Evolutionary conservation across 257 asterid genomes (phyloP).

Genomic region (Misopates orontium): DNA sequence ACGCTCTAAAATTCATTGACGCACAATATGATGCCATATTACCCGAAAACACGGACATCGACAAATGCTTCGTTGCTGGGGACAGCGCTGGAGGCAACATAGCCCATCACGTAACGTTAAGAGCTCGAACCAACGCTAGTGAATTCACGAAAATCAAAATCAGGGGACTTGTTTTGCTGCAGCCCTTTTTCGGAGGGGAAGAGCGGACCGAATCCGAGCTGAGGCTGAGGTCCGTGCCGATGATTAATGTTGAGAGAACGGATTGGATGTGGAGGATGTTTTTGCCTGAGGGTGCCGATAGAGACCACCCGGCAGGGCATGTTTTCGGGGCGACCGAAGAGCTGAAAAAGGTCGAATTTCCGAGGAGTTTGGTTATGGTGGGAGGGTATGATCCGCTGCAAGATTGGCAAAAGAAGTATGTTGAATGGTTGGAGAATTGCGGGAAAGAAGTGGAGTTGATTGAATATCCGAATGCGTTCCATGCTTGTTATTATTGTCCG

Average conservation of each 20-base stretch:
- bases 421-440: slow-evolving; percentile 31
- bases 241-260: slow-evolving; percentile 23
- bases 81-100: slow-evolving; percentile 56
- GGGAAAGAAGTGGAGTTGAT: slow-evolving; percentile 36
- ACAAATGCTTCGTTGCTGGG: slow-evolving; percentile 44
- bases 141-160: slow-evolving; percentile 29
- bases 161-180: slow-evolving; percentile 31
- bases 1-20: slow-evolving; percentile 42
- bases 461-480: slow-evolving; percentile 44
- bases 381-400: slow-evolving; percentile 51
- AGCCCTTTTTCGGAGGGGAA: slow-evolving; percentile 52
- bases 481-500: slow-evolving; percentile 38
- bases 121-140: slow-evolving; percentile 6
- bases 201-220: slow-evolving; percentile 50
- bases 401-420: slow-evolving; percentile 44
- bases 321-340: slow-evolving; percentile 36
- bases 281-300: slow-evolving; percentile 40
- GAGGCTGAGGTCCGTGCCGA: no score
- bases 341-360: slow-evolving; percentile 24
- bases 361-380: slow-evolving; percentile 32
- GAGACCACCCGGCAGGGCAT: slow-evolving; percentile 44
- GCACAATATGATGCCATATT: slow-evolving; percentile 21
- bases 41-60: slow-evolving; percentile 37
- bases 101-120: slow-evolving; percentile 40
- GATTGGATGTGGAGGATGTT: slow-evolving; percentile 43